Percentiles rank a stretch among this genome's conserved stretches.
Conservation (phyloP, 2,329 filamentous ascomycete genomes). For the Botryotinia calthae region DNA sequence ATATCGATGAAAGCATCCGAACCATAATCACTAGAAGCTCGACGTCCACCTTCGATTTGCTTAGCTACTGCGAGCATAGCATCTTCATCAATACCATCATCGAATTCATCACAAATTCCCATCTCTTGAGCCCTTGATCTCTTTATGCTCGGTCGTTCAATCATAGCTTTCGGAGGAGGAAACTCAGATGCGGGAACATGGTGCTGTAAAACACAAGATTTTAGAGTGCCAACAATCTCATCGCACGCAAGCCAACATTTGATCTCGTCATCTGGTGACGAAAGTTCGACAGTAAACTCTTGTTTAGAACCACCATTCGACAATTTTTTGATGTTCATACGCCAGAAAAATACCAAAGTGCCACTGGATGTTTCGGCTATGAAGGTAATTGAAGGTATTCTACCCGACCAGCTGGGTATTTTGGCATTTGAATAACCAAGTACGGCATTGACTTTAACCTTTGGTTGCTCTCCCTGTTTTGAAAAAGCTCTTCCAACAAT, state of each 20-base stretch:
- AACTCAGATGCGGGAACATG: constrained; percentile 41
- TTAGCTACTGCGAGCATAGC: constrained; percentile 43
- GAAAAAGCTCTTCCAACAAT: constrained; percentile 33
- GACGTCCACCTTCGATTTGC: constrained; percentile 24
- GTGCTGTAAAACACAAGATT: constrained; percentile 30
- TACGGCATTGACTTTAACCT: constrained; percentile 61
- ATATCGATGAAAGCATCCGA: constrained; percentile 54
- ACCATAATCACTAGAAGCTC: constrained; percentile 28
- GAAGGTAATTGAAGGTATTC: constrained; percentile 67
- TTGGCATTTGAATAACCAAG: constrained; percentile 71
- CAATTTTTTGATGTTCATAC: constrained; percentile 62
- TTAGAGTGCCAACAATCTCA: constrained; percentile 65
- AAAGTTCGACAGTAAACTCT: constrained; percentile 56
- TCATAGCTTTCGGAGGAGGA: constrained; percentile 21
- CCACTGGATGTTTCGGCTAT: constrained; percentile 71
- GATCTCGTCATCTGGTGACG: constrained; percentile 54
- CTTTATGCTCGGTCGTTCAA: neutral
- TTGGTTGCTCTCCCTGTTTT: constrained; percentile 45
- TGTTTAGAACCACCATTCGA: constrained; percentile 55
- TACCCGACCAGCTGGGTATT: constrained; percentile 61
- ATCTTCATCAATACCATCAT: constrained; percentile 43
- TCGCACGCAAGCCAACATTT: constrained; percentile 77
- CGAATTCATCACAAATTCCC: constrained; percentile 33
- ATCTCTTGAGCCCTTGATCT: neutral
- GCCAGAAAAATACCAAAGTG: constrained; percentile 65